Conservation (phyloP, 257 asterid species). For the Rhazya stricta region DNA sequence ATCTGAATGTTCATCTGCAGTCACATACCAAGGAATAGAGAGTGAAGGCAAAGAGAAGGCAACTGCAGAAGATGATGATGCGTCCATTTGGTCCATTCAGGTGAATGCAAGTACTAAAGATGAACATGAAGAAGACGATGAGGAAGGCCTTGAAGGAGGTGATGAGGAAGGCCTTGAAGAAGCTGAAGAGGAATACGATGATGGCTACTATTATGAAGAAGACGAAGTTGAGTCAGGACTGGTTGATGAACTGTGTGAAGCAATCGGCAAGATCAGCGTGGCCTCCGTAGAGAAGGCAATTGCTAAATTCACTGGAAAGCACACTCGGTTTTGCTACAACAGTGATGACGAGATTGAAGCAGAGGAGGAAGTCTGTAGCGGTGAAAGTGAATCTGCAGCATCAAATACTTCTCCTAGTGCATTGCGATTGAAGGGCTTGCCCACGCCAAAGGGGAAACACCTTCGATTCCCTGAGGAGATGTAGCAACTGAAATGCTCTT, state of each 20-base stretch:
- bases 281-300: slow-evolving; percentile 11
- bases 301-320: slow-evolving; percentile 52
- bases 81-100: slow-evolving; percentile 75
- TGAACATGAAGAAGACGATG: slow-evolving; percentile 33
- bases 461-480: slow-evolving; percentile 39
- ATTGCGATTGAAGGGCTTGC: slow-evolving; percentile 27
- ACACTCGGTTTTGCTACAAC: slow-evolving; percentile 57
- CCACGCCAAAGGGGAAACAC: slow-evolving; percentile 45
- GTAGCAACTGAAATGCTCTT: neutral
- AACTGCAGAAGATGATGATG: slow-evolving; percentile 39
- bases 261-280: slow-evolving; percentile 55
- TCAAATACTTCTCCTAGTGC: slow-evolving; percentile 6
- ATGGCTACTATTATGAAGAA: slow-evolving; percentile 22
- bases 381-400: slow-evolving; percentile 6
- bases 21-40: slow-evolving; percentile 33
- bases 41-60: slow-evolving; percentile 27
- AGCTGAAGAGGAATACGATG: slow-evolving; percentile 21
- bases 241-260: slow-evolving; percentile 73
- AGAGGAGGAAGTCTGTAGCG: slow-evolving; percentile 32
- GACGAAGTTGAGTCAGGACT: slow-evolving; percentile 17
- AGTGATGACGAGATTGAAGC: slow-evolving; percentile 68
- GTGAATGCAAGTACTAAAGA: slow-evolving; percentile 59
- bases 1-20: slow-evolving; percentile 46
- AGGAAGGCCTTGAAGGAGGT: slow-evolving; percentile 5
- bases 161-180: slow-evolving; percentile 22